phyloP scores from a whole-genome alignment of 768 basidiomycete genomes.

The Suillus decipiens region DNA sequence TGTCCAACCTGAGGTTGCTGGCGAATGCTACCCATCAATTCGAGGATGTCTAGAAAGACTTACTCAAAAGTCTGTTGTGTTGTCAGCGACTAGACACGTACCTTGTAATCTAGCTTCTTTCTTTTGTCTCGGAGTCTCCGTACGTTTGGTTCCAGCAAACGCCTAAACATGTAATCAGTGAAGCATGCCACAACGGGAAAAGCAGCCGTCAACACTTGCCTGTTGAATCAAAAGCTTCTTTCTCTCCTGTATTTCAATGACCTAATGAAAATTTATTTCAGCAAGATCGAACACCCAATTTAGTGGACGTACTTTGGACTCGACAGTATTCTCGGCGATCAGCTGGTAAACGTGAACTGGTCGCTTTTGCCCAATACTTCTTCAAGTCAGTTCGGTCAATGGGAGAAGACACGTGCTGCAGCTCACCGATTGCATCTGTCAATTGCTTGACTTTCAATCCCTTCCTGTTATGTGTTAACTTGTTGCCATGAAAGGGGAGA shows the following conservation, averaged over 20 bases:
- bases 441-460: conserved; percentile 83
- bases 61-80: background rate
- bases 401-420: conserved; percentile 1
- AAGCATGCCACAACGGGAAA: background rate
- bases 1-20: conserved; percentile 18
- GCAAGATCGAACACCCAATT: background rate
- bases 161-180: conserved; percentile 48
- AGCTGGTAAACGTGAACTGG: conserved; percentile 86
- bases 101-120: conserved; percentile 84
- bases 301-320: conserved; percentile 64
- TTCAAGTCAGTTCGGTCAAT: conserved; percentile 11
- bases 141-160: conserved; percentile 79
- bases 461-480: conserved; percentile 48
- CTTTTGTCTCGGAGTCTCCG: conserved; percentile 73
- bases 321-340: conserved; percentile 88
- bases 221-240: conserved; percentile 81
- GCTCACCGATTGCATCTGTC: conserved; percentile 72
- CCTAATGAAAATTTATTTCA: conserved; percentile 35
- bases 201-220: conserved; percentile 37
- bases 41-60: conserved; percentile 51
- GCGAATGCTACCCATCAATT: conserved; percentile 50
- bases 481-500: conserved; percentile 3
- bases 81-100: conserved; percentile 25
- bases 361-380: conserved; percentile 78
- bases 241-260: conserved; percentile 83